A percentile compares a stretch with the other conserved stretches of the same genome.
Conservation (phyloP, 768 basidiomycete genomes). For the Tulasnella sp. region DNA sequence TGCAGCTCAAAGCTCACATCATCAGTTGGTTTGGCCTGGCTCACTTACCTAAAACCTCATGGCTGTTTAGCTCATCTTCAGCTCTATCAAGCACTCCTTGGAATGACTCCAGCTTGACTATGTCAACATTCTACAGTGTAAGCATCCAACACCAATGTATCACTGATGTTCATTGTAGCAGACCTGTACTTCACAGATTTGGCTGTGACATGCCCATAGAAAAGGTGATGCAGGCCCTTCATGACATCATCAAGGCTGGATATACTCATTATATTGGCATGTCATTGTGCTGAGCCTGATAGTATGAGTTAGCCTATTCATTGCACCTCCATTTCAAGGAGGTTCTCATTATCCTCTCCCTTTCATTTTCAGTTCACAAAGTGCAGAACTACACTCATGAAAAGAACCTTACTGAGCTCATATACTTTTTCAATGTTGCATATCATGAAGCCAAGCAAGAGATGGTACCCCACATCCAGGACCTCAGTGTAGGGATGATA, state of each 20-base stretch:
- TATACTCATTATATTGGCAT: slow-evolving; percentile 39
- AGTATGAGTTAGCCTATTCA: slow-evolving; percentile 1
- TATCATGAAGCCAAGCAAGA: slow-evolving; percentile 14
- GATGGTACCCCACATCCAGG: slow-evolving; percentile 8
- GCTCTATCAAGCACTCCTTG: slow-evolving; percentile 29
- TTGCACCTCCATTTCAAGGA: neutral
- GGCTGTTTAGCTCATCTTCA: slow-evolving; percentile 35
- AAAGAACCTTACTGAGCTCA: neutral
- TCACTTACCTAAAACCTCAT: slow-evolving; percentile 8
- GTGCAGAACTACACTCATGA: slow-evolving; percentile 11
- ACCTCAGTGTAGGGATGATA: slow-evolving; percentile 11
- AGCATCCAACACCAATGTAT: neutral
- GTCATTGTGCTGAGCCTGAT: slow-evolving; percentile 31
- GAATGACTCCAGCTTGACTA: slow-evolving; percentile 33
- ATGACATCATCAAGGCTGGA: slow-evolving; percentile 41
- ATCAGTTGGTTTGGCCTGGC: too few relatives aligned
- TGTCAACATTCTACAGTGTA: slow-evolving; percentile 34
- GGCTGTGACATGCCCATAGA: slow-evolving; percentile 42
- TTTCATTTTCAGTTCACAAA: neutral
- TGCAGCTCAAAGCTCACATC: slow-evolving; percentile 32
- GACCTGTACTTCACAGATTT: slow-evolving; percentile 29
- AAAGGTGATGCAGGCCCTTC: slow-evolving; percentile 42
- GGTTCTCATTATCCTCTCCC: neutral
- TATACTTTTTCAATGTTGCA: neutral
- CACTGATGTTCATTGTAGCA: neutral